These are phyloP conservation scores for Cicer chorassanicum DNA, from an alignment of 306 rosid species.

Conservation along the genomic window DNA sequence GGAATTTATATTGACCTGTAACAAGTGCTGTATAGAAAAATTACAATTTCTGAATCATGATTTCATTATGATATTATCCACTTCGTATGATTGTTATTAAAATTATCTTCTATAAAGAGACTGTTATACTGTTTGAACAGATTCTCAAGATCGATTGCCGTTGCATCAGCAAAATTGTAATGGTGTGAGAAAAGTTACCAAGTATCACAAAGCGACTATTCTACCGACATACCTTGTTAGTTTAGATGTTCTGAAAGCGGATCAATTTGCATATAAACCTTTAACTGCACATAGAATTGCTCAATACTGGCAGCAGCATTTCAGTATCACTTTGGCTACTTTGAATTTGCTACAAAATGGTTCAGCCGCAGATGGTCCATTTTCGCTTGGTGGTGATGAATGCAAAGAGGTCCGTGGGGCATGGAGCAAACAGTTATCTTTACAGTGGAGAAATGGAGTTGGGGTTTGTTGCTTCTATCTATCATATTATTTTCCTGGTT, in stretches of 20 bases:
- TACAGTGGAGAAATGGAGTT: slow-evolving; percentile 68
- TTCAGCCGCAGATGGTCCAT: slow-evolving; percentile 52
- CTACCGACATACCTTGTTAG: slow-evolving; percentile 81
- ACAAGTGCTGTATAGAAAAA: not conserved
- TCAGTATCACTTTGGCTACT: slow-evolving; percentile 70
- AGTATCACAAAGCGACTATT: slow-evolving; percentile 48
- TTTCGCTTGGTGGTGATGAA: slow-evolving; percentile 60
- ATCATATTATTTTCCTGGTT: slow-evolving; percentile 39
- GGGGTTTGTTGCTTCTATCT: slow-evolving; percentile 74
- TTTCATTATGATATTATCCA: slow-evolving; percentile 18
- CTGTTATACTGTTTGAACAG: slow-evolving; percentile 50
- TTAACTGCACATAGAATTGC: slow-evolving; percentile 56
- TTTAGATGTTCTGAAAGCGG: slow-evolving; percentile 71
- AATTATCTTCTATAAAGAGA: slow-evolving; percentile 33
- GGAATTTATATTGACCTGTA: not conserved
- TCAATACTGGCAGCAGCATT: slow-evolving; percentile 76
- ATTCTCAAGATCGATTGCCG: slow-evolving; percentile 53
- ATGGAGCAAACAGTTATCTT: slow-evolving; percentile 71
- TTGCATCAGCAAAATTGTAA: slow-evolving; percentile 44
- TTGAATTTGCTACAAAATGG: slow-evolving; percentile 63
- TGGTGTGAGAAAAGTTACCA: slow-evolving; percentile 54
- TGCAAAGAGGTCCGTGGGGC: slow-evolving; percentile 72
- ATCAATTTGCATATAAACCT: slow-evolving; percentile 58
- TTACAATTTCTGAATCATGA: slow-evolving; percentile 5
- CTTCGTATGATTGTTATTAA: slow-evolving; percentile 20